Base-by-base conservation (phyloP, 2,329 filamentous ascomycete species). In the Colletotrichum noveboracense region DNA sequence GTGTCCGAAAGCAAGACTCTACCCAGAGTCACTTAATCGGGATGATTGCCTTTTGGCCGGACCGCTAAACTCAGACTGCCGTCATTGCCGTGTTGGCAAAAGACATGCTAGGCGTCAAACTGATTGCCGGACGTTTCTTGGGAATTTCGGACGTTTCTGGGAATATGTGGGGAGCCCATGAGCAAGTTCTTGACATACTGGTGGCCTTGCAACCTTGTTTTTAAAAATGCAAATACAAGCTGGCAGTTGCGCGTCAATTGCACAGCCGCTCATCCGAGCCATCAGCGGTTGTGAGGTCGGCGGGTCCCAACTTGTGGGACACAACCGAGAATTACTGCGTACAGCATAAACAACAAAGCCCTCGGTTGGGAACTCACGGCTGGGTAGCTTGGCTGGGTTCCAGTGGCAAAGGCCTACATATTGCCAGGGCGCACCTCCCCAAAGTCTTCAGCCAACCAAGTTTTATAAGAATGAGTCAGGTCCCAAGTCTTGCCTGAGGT, bases 391-490 rank as follows among this genome's bases (percentile, higher is more conserved):
- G 43, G 43, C 6, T 7, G n/a, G n/a, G 1, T 12, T 7, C 43
- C 43, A 13, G n/a, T 48, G 18, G 7, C n/a, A 48, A 48, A 48
- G 43, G 12, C 18, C 43, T 48, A 48, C 43, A 13, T 48, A 48
- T 48, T 21, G n/a, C 18, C 18, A 48, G 43, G 43, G 10, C n/a
- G 10, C 3, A 21, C 43, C 43, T 21, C n/a, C 43, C 0, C 6
- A 7, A 52, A 7, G 10, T 13, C 43, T 21, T 52, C 38, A n/a
- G 18, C 9, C 18, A 43, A 48, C n/a, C 43, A 48, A 7, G 43
- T 21, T 13, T 21, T 0, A 4, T 13, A 7, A 21, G 10, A 1
- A 13, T 52, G 6, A 21, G n/a, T 21, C n/a, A 3, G 3, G 2
- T 7, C n/a, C 43, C 43, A 52, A 52, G 6, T 21, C 6, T 13